These are phyloP conservation scores for Schwanniomyces polymorphus DNA, from an alignment of 805 yeast species.

Conservation along the genomic window DNA sequence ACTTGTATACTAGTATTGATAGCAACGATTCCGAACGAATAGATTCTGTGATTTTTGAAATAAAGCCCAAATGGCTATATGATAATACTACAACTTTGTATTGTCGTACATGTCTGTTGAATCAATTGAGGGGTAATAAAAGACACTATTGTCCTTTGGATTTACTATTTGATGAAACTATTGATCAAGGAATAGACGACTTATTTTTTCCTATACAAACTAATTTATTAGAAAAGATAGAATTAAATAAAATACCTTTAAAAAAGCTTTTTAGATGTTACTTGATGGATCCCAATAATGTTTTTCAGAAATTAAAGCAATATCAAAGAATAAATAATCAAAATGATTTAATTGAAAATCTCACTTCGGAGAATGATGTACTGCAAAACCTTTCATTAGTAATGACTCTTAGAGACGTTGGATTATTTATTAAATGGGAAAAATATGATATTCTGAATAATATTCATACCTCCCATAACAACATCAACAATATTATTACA, in stretches of 20 bases:
- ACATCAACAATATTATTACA: conserved; percentile 23
- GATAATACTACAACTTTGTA: conserved; percentile 42
- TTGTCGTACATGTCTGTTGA: conserved; percentile 61
- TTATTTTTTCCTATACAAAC: conserved; percentile 21
- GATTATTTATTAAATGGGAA: conserved; percentile 46
- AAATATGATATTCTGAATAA: conserved; percentile 25
- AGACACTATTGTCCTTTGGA: conserved; percentile 51
- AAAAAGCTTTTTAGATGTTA: conserved; percentile 31
- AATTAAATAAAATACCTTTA: conserved; percentile 30
- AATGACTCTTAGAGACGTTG: conserved; percentile 61
- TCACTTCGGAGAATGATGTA: conserved; percentile 36
- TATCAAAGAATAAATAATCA: conserved; percentile 34
- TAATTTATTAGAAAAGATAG: conserved; percentile 16
- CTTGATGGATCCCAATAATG: conserved; percentile 26
- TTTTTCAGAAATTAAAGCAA: conserved; percentile 32
- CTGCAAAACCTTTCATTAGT: conserved; percentile 38
- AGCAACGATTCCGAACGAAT: background rate
- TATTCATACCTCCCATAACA: conserved; percentile 28
- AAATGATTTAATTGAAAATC: conserved; percentile 29
- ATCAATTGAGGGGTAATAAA: conserved; percentile 27
- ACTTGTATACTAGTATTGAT: conserved; percentile 19
- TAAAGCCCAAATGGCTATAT: conserved; percentile 64
- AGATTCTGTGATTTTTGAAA: conserved; percentile 38
- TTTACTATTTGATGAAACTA: conserved; percentile 30
- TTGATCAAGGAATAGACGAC: conserved; percentile 35